Evolutionary conservation across 345 rosid species (phyloP), one percentile per base, ranked within the genome.

Genomic region (Citrus mangshanensis): DNA sequence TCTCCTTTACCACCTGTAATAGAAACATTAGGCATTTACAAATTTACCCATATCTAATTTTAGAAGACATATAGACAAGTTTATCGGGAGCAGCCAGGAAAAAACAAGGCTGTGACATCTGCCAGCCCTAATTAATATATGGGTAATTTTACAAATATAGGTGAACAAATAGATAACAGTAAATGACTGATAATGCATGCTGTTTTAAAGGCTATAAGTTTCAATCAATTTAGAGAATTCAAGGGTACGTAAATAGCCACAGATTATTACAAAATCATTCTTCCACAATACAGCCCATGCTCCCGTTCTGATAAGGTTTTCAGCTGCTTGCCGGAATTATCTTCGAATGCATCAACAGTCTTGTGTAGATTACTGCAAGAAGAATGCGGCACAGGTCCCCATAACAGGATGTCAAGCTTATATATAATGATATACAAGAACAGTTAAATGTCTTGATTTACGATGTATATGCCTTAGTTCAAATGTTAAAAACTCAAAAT

Each of bases 241-340:
- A 62, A 54, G 25, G 55, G 27, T 62, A 71, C 60, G 28, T 35
- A 68, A 58, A 66, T 6, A 55, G 63, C 28, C 27, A 72, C 35
- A 80, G n/a, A 59, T 72, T n/a, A 77, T 82, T 85, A 87, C 95
- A 92, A 75, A 84, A 83, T 64, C 74, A 76, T 55, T 83, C 80
- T 82, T 34, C 83, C 63, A 49, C 65, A 69, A 54, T 82, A 58
- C 77, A 79, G 83, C 59, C 74, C 56, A 9, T 18, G 81, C 74
- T 80, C 85, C 81, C 61, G 80, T 75, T 81, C 81, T 56, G 76
- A 65, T 72, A 70, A 76, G 56, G 69, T 46, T 79, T 84, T 81
- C 27, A 67, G 81, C 81, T 61, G 76, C 76, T 70, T 77, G 68
- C 35, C 49, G 56, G 77, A 76, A 74, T 68, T 69, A 77, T 81